Base-by-base conservation (phyloP, 2,329 filamentous ascomycete species). In the Thelonectria olida region DNA sequence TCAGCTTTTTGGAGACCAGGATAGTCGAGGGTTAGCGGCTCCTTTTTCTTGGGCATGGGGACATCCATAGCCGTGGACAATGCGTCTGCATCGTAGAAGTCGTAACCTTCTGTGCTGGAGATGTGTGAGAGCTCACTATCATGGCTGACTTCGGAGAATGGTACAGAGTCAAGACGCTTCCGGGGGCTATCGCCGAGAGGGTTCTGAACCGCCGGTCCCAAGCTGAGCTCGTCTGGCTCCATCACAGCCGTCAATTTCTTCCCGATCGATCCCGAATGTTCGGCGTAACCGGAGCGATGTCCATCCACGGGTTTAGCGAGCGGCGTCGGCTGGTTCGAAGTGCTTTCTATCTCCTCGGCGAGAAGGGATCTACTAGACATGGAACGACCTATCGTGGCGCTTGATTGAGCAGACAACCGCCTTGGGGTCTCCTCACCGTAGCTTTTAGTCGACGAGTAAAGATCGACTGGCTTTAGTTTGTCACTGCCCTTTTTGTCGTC, bases 31-130 rank as follows among this genome's bases (percentile, higher is more conserved):
- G 67, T 44, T 67, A 78, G 12, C 73, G 78, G 53, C 76, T 79
- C 61, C 54, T 77, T 77, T 65, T 76, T 79, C 54, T 74, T 78
- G 6, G 80, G 72, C 8, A 73, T 67, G 8, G 82, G 84, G 50
- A 87, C 82, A 61, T 88, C 84, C 47, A 88, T 84, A 7, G 83
- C 84, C 44, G 78, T 78, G 49, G 77, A 76, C 56, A 84, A 73
- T 25, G 79, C 82, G n/a, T 87, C 86, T 25, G 86, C 77, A 67
- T 87, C 88, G 69, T 89, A 89, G 68, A 90, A 90, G 72, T 90
- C 87, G 67, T 90, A 89, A 1, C 87, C 87, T 65, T 89, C 87
- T 2, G 83, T 85, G 68, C 79, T 84, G 12, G 83, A 84, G n/a
- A 76, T 66, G 20, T 83, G 80, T 6, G 81, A 80, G 38, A 69